phyloP scores from a whole-genome alignment of 768 basidiomycete genomes.

The Amanita muscaria region DNA sequence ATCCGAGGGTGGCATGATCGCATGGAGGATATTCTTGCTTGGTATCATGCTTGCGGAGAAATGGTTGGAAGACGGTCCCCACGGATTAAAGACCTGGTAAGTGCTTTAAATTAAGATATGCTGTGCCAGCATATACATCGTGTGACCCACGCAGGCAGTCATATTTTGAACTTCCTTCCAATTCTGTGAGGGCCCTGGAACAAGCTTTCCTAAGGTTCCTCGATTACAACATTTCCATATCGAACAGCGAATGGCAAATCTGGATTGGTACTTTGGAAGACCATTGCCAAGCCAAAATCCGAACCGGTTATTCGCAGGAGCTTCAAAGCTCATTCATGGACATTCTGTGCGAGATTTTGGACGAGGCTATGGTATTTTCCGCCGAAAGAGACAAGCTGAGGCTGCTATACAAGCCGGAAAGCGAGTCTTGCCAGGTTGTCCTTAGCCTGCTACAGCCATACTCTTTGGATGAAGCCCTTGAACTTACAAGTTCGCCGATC shows the following conservation, averaged over 20 bases:
- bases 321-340: slow-evolving; percentile 1
- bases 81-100: slow-evolving; percentile 45
- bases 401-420: background rate
- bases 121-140: background rate
- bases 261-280: slow-evolving; percentile 7
- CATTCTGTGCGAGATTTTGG: background rate
- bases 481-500: background rate
- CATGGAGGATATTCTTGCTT: slow-evolving; percentile 41
- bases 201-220: slow-evolving; percentile 11
- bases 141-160: background rate
- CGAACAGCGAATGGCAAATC: slow-evolving; percentile 9
- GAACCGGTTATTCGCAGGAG: background rate
- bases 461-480: background rate
- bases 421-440: slow-evolving; percentile 5
- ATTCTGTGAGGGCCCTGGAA: slow-evolving; percentile 13
- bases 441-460: slow-evolving; percentile 3
- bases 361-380: background rate
- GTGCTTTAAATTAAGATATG: slow-evolving; percentile 12
- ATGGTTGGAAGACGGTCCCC: slow-evolving; percentile 51
- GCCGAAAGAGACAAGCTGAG: background rate
- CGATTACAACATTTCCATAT: slow-evolving; percentile 13
- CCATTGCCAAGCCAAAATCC: slow-evolving; percentile 1
- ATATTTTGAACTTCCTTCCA: slow-evolving; percentile 4
- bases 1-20: slow-evolving; percentile 16
- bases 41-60: slow-evolving; percentile 52